These are phyloP conservation scores for Lentithecium fluviatile DNA, from an alignment of 495 filamentous ascomycete genomes.

Conservation along the genomic window DNA sequence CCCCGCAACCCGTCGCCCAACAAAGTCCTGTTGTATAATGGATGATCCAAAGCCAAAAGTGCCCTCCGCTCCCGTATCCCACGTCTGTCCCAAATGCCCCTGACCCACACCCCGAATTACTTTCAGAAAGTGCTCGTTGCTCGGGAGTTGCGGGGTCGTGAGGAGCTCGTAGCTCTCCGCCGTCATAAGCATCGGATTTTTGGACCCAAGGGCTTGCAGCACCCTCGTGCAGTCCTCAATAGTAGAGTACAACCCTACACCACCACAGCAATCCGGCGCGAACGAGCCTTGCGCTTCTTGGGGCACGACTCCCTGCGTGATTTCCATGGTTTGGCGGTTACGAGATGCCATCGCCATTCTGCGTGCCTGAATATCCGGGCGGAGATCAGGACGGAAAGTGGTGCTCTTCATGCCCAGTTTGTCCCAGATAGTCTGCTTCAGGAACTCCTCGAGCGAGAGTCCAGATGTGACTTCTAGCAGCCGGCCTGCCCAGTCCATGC, in stretches of 20 bases:
- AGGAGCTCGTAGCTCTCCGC: slow-evolving; percentile 49
- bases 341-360: slow-evolving; percentile 34
- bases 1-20: slow-evolving; percentile 36
- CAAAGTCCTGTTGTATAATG: slow-evolving; percentile 39
- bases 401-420: slow-evolving; percentile 47
- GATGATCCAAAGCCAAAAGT: slow-evolving; percentile 42
- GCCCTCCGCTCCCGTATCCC: slow-evolving; percentile 28
- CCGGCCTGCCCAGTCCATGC: slow-evolving; percentile 37
- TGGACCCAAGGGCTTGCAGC: slow-evolving; percentile 48
- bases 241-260: slow-evolving; percentile 53
- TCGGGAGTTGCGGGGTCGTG: slow-evolving; percentile 43
- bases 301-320: slow-evolving; percentile 6
- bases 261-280: slow-evolving; percentile 48
- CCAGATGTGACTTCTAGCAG: slow-evolving; percentile 19
- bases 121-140: slow-evolving; percentile 14
- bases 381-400: slow-evolving; percentile 45
- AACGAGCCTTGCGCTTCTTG: slow-evolving; percentile 15
- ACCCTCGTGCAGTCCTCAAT: slow-evolving; percentile 53
- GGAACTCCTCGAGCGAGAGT: slow-evolving; percentile 44
- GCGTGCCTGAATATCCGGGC: slow-evolving; percentile 38
- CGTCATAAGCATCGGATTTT: slow-evolving; percentile 49
- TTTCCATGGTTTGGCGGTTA: slow-evolving; percentile 35
- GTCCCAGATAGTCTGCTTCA: slow-evolving; percentile 49
- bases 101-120: slow-evolving; percentile 16
- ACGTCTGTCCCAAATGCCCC: slow-evolving; percentile 26